A percentile compares a stretch with the other conserved stretches of the same genome.
phyloP scores from a whole-genome alignment of 176 grass and related monocot species.

The Cymbopogon citratus region DNA sequence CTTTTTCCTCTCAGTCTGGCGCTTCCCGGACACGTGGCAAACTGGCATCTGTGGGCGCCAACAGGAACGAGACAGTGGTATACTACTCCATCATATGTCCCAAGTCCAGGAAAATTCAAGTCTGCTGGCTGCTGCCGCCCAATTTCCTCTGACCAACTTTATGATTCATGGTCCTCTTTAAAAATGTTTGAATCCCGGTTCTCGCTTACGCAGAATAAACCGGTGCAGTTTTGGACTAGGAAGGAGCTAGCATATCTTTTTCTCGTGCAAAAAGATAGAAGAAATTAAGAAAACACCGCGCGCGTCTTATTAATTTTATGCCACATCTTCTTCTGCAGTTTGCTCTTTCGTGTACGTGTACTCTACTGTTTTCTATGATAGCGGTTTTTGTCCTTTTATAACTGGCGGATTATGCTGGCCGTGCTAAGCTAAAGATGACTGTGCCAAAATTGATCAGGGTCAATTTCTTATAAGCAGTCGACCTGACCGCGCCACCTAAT shows the following conservation, averaged over 20 bases:
- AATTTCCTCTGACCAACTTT: neutral
- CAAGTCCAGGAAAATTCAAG: neutral
- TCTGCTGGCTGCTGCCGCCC: neutral
- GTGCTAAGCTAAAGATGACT: slow-evolving; percentile 8
- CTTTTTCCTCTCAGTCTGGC: neutral
- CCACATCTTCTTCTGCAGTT: neutral
- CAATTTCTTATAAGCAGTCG: neutral
- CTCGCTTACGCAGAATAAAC: neutral
- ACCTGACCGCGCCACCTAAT: slow-evolving; percentile 17
- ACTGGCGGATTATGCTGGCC: neutral
- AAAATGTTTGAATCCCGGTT: neutral
- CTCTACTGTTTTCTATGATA: neutral
- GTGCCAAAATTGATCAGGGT: neutral
- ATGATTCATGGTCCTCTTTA: neutral
- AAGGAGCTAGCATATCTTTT: neutral
- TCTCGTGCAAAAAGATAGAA: neutral
- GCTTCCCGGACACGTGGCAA: neutral
- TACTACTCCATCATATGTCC: neutral
- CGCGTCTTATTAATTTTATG: slow-evolving; percentile 3
- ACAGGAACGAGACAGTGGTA: slow-evolving; percentile 6
- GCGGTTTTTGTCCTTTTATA: neutral
- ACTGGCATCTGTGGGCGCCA: slow-evolving; percentile 9
- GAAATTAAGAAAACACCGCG: no score
- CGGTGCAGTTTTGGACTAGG: neutral
- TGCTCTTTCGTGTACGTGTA: neutral